Evolutionary conservation across 257 asterid genomes (phyloP).

Genomic region (Jacaranda mimosifolia): DNA sequence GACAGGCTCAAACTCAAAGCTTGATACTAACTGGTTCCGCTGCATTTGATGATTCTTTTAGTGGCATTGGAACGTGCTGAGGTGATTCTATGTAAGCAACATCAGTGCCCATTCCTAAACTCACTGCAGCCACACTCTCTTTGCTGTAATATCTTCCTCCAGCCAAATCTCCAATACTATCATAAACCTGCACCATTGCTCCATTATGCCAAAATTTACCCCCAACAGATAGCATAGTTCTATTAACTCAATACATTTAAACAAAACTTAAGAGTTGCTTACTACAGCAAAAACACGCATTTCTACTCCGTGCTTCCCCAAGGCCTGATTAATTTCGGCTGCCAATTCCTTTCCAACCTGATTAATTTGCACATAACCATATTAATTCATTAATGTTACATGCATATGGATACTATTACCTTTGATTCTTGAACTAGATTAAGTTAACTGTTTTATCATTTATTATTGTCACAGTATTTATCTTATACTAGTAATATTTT

Average conservation of each 20-base stretch:
- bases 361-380: not conserved
- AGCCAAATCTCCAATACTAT: constrained; percentile 79
- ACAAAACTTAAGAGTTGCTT: constrained; percentile 18
- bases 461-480: not conserved
- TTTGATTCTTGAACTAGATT: not conserved
- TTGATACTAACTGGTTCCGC: constrained; percentile 60
- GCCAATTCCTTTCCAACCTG: constrained; percentile 65
- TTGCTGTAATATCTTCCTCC: constrained; percentile 80
- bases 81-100: constrained; percentile 66
- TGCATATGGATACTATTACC: not conserved
- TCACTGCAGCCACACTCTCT: constrained; percentile 76
- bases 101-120: constrained; percentile 74
- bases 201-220: not conserved
- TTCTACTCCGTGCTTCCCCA: constrained; percentile 63
- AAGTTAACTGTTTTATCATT: not conserved
- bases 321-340: constrained; percentile 59
- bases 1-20: too few relatives aligned
- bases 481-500: not conserved
- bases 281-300: constrained; percentile 71
- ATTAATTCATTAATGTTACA: not conserved
- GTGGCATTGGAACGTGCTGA: constrained; percentile 42
- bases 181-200: constrained; percentile 56
- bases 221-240: not conserved
- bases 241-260: not conserved
- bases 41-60: constrained; percentile 44